Percentiles rank a stretch among this genome's conserved stretches.
phyloP scores from a whole-genome alignment of 2,329 filamentous ascomycete genomes.

The Lojkania enalia region DNA sequence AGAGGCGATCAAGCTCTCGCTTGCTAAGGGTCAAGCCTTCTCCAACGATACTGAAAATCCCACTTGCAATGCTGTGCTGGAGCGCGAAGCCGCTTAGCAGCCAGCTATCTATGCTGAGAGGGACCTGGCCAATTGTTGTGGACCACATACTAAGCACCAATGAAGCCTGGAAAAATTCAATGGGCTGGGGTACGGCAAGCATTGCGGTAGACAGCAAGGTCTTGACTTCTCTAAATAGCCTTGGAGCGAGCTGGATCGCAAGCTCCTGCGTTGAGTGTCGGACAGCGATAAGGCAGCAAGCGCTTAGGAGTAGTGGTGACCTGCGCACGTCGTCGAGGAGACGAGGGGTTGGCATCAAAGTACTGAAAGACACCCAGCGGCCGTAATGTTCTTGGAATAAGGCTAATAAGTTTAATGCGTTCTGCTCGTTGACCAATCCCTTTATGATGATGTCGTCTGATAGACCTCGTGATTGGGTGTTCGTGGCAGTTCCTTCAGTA shows the following conservation, averaged over 20 bases:
- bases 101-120: slow-evolving; percentile 52
- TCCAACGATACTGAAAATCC: slow-evolving; percentile 32
- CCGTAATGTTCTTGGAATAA: slow-evolving; percentile 49
- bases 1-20: slow-evolving; percentile 36
- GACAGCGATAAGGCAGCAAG: slow-evolving; percentile 48
- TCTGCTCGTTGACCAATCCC: slow-evolving; percentile 24
- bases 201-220: slow-evolving; percentile 33
- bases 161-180: slow-evolving; percentile 51
- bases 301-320: slow-evolving; percentile 46
- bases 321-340: slow-evolving; percentile 40
- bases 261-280: slow-evolving; percentile 47
- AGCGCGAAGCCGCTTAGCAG: slow-evolving; percentile 50
- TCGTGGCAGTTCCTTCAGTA: slow-evolving; percentile 12
- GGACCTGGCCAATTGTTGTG: slow-evolving; percentile 50
- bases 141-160: slow-evolving; percentile 52
- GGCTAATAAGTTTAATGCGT: slow-evolving; percentile 24
- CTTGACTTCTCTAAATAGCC: slow-evolving; percentile 45
- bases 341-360: slow-evolving; percentile 24
- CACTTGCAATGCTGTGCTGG: slow-evolving; percentile 47
- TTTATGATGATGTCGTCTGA: slow-evolving; percentile 30
- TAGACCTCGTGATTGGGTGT: slow-evolving; percentile 11
- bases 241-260: slow-evolving; percentile 42
- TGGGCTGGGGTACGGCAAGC: slow-evolving; percentile 44
- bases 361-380: slow-evolving; percentile 47
- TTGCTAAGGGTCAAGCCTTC: slow-evolving; percentile 16